Evolutionary conservation across 352 stramenopile genomes (phyloP), one percentile per base, ranked within the genome.

Genomic region (Globisporangium solare): DNA sequence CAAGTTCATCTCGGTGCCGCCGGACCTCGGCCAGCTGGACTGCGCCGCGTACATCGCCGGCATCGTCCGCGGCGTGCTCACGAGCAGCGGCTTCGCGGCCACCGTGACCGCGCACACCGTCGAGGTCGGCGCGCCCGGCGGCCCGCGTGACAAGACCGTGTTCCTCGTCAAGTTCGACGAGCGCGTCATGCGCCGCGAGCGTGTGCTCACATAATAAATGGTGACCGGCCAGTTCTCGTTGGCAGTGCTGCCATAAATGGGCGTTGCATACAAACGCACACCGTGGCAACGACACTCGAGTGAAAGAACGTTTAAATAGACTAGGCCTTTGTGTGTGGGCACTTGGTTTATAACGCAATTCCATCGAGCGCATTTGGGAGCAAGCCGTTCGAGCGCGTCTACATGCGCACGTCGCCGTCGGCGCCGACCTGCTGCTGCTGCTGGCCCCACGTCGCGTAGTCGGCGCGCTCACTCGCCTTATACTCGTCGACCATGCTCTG

Each of bases 21-120:
- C 80, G 0, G 94, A 99, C 69, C 86, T 99, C 47, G 93, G 96
- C 0, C 89, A 98, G 66, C 76, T 99, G 42, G 97, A 98, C 66
- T 98, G 93, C 47, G 96, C 97, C 52, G 93, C 96, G 10, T 99
- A 98, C 62, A 95, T 99, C 39, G 95, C 92, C 17, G 97, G 97
- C 6, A 97, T 98, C 54, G 87, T 98, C 58, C 78, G 85, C n/a
- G 87, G 87, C 39, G 86, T 96, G 45, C 68, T 96, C 43, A 86
- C 82, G 56, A 92, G 80, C 70, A 72, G 89, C 61, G 67, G 89
- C 79, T 78, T 94, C 88, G 57, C 83, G 66, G 81, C 83, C 1
- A 68, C 89, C n/a, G 85, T 95, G 6, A 79, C 76, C 39, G 85
- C 85, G 10, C 81, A 92, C 56, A 67, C 79, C 4, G 83, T 95